phyloP scores from a whole-genome alignment of 805 yeast genomes.

The Starmerella bombi region DNA sequence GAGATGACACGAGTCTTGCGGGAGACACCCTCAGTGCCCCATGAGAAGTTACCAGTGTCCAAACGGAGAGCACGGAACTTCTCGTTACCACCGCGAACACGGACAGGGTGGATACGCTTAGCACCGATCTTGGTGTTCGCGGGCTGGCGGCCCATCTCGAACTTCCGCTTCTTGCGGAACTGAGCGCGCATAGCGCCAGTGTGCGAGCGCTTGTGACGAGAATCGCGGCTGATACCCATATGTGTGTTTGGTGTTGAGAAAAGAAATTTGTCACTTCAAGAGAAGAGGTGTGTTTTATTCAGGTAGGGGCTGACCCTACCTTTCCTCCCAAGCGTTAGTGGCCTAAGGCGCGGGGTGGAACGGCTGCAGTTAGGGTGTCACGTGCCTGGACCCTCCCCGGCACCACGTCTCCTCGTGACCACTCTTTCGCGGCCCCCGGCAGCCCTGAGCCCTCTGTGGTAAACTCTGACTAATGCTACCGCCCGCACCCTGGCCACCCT shows the following conservation, averaged over 20 bases:
- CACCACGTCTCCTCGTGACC: too few relatives aligned
- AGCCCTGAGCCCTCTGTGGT: conserved; percentile 3
- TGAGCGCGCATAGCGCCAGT: conserved; percentile 99
- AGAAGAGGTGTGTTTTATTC: conserved; percentile 8
- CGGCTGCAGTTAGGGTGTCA: neutral
- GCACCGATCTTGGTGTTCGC: conserved; percentile 98
- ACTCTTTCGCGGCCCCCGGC: neutral
- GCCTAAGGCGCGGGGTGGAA: neutral
- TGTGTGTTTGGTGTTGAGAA: conserved; percentile 27
- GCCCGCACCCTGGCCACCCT: too few relatives aligned
- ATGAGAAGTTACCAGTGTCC: conserved; percentile 84
- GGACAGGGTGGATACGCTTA: conserved; percentile 97
- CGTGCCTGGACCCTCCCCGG: neutral
- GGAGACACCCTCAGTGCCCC: conserved; percentile 98
- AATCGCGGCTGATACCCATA: conserved; percentile 99
- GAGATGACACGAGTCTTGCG: conserved; percentile 98
- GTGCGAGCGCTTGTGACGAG: conserved; percentile 99
- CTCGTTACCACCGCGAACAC: conserved; percentile 99
- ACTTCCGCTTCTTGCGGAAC: conserved; percentile 99
- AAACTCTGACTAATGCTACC: neutral
- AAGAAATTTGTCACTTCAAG: conserved; percentile 6
- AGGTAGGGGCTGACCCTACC: neutral
- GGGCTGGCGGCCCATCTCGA: conserved; percentile 98
- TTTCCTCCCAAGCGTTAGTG: conserved; percentile 1
- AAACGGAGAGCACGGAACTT: conserved; percentile 99